Conservation (phyloP, 805 yeast species). For the Hanseniaspora taiwanica region DNA sequence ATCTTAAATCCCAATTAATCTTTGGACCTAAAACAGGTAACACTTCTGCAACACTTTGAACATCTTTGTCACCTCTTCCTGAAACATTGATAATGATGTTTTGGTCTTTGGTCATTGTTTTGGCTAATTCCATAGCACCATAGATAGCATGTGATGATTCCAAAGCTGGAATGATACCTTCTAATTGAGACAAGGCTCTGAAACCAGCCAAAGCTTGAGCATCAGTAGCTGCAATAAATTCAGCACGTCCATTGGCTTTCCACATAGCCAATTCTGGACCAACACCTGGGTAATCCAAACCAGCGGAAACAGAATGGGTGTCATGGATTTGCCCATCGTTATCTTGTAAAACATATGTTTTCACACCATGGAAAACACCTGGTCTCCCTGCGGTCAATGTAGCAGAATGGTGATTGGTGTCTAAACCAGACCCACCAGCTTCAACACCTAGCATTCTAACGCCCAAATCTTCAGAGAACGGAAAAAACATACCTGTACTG, state of each 20-base stretch:
- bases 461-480: constrained; percentile 68
- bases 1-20: constrained; percentile 94
- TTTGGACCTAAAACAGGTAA: constrained; percentile 80
- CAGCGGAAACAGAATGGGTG: constrained; percentile 97
- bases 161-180: constrained; percentile 97
- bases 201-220: constrained; percentile 92
- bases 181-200: constrained; percentile 75
- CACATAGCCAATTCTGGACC: constrained; percentile 96
- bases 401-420: constrained; percentile 83
- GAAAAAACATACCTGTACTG: constrained; percentile 90
- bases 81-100: constrained; percentile 80
- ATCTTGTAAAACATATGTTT: constrained; percentile 84
- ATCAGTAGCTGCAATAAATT: constrained; percentile 84
- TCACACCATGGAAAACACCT: constrained; percentile 98
- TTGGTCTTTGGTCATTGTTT: constrained; percentile 65
- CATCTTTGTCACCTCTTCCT: constrained; percentile 99
- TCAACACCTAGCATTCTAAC: constrained; percentile 88
- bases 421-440: constrained; percentile 97
- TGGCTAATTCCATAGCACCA: constrained; percentile 83
- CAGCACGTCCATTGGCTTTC: constrained; percentile 89
- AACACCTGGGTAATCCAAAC: constrained; percentile 97
- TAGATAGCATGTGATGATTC: constrained; percentile 94
- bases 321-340: constrained; percentile 93
- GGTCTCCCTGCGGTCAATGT: constrained; percentile 89
- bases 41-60: constrained; percentile 91